Evolutionary conservation across 2,329 filamentous ascomycete species (phyloP).

Genomic region (Didymella pinodella): DNA sequence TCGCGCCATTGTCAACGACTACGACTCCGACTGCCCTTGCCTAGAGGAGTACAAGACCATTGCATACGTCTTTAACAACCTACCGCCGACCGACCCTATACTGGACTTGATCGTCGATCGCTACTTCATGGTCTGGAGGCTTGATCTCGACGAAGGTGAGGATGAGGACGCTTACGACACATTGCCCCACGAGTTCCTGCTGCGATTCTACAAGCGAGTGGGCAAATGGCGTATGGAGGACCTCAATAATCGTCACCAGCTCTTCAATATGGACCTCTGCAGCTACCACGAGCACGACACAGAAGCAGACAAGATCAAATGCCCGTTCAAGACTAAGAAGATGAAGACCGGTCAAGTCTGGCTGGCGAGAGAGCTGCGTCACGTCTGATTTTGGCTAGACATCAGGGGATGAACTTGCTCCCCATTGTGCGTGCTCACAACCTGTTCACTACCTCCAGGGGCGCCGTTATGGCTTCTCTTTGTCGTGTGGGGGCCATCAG

Average conservation of each 20-base stretch:
- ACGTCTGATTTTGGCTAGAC: too few relatives aligned
- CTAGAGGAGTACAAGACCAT: slow-evolving; percentile 17
- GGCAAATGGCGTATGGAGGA: slow-evolving; percentile 15
- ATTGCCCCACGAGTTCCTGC: slow-evolving; percentile 11
- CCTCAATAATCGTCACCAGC: slow-evolving; percentile 11
- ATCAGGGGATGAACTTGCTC: neutral
- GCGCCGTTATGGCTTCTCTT: neutral
- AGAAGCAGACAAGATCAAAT: slow-evolving; percentile 9
- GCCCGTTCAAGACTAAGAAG: slow-evolving; percentile 10
- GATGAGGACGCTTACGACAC: slow-evolving; percentile 13
- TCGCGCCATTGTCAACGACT: slow-evolving; percentile 16
- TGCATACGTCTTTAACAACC: slow-evolving; percentile 22
- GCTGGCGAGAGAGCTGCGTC: slow-evolving; percentile 8
- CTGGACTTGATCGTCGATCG: slow-evolving; percentile 23
- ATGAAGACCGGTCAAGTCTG: slow-evolving; percentile 12
- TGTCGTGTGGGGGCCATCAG: neutral
- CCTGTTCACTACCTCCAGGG: neutral
- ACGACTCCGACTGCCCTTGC: slow-evolving; percentile 16
- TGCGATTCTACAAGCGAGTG: slow-evolving; percentile 18
- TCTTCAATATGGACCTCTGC: slow-evolving; percentile 21
- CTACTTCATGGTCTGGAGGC: slow-evolving; percentile 21
- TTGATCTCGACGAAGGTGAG: slow-evolving; percentile 16
- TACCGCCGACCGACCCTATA: slow-evolving; percentile 18
- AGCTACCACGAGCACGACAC: slow-evolving; percentile 17
- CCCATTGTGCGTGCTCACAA: neutral